Conservation (phyloP, 257 asterid genomes). For the Buddleja alternifolia region DNA sequence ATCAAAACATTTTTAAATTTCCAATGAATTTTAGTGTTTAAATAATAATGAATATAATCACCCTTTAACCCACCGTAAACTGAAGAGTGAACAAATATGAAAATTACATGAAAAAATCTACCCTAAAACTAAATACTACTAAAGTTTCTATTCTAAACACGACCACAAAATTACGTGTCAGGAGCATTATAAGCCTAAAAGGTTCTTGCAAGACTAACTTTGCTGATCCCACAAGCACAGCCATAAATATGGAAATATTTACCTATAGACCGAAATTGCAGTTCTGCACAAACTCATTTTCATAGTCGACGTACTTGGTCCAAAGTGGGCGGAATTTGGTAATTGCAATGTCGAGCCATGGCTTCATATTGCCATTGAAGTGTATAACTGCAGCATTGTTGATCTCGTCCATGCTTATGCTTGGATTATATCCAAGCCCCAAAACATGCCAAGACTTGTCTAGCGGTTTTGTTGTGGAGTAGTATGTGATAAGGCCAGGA, state of each 20-base stretch:
- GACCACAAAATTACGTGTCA: conserved; percentile 24
- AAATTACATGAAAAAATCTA: background rate
- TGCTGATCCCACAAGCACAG: conserved; percentile 29
- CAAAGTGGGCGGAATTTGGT: conserved; percentile 42
- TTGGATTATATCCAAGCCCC: conserved; percentile 50
- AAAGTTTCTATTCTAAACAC: background rate
- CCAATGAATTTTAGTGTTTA: no score
- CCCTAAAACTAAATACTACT: conserved; percentile 8
- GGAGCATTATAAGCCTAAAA: conserved; percentile 1
- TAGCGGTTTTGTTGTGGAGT: conserved; percentile 45
- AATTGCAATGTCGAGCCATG: conserved; percentile 51
- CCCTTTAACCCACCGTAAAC: no score
- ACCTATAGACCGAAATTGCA: conserved; percentile 33
- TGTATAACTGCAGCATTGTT: conserved; percentile 50
- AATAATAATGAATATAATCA: no score
- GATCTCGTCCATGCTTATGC: conserved; percentile 45
- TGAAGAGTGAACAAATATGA: background rate
- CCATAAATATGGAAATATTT: background rate
- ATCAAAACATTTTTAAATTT: no score
- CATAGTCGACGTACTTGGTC: conserved; percentile 45
- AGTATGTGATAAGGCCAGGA: conserved; percentile 44
- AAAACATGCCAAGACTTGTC: conserved; percentile 47
- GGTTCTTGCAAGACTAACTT: conserved; percentile 24
- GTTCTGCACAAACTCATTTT: conserved; percentile 32
- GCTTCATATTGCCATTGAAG: conserved; percentile 53